These are phyloP conservation scores for Pleurotus eryngii DNA, from an alignment of 768 basidiomycete genomes.

Conservation along the genomic window DNA sequence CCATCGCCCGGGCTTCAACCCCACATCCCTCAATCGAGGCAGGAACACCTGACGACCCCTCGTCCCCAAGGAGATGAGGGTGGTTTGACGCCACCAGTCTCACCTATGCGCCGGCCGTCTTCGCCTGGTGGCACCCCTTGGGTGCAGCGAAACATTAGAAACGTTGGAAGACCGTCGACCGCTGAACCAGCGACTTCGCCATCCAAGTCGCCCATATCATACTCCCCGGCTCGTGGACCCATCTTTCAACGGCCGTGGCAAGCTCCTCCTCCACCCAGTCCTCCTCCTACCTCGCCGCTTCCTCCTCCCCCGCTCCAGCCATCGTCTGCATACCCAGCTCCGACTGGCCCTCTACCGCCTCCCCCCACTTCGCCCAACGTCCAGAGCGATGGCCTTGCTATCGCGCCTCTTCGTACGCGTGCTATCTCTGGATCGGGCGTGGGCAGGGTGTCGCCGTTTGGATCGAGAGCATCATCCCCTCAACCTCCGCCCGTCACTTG, in stretches of 20 bases:
- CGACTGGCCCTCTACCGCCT: neutral
- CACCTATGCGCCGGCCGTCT: neutral
- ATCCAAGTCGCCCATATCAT: neutral
- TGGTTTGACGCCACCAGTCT: neutral
- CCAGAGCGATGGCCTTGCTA: neutral
- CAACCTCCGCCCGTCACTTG: conserved; percentile 4
- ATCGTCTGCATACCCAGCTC: conserved; percentile 5
- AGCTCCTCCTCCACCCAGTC: conserved; percentile 42
- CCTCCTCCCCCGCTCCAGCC: conserved; percentile 29
- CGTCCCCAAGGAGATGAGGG: neutral
- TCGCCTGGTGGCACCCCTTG: conserved; percentile 4
- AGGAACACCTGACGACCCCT: neutral
- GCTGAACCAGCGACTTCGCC: neutral
- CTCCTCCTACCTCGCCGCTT: conserved; percentile 43
- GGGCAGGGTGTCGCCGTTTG: neutral
- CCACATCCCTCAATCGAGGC: neutral
- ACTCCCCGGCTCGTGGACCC: conserved; percentile 4
- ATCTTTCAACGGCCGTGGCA: neutral
- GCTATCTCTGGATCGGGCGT: neutral
- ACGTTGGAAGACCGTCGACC: neutral
- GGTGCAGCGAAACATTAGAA: neutral
- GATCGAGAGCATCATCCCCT: neutral
- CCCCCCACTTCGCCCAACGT: neutral
- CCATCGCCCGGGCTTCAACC: conserved; percentile 9
- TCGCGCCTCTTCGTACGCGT: neutral